Evolutionary conservation across 2,329 filamentous ascomycete species (phyloP), one percentile per base, ranked within the genome.

Genomic region (Trichoderma aggressivum): DNA sequence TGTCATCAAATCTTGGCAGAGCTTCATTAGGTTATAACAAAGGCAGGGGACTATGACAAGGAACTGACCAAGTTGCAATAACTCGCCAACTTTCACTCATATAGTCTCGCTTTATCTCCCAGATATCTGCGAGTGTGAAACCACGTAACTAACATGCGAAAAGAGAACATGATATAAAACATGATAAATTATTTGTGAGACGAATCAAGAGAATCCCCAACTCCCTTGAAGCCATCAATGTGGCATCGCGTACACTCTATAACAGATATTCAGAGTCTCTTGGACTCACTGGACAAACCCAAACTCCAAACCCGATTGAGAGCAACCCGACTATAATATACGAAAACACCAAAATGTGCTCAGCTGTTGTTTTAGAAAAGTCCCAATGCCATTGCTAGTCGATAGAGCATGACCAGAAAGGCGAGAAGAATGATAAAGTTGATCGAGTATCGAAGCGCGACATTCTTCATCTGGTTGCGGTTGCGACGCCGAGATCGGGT

Each of bases 401-500:
- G 56, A 36, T 50, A 61, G 39, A 59, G 32, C 39, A 58, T 8
- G 1, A 61, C 6, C 5, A 32, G 2, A n/a, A 34, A 56, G 5
- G 72, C 47, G 1, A 78, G 12, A 18, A 63, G 24, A 1, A 77
- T 24, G 21, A 71, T 5, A 10, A 77, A 66, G 32, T 72, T 74
- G 62, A 74, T 64, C 12, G 76, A 43, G 64, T 76, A 78, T 21
- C 78, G 75, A 1, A 80, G 72, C 8, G 75, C 72, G 16, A 80
- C 78, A 70, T 80, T 81, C 75, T 79, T 77, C 75, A 79, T 78
- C 74, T 81, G 80, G 72, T 78, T 77, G 58, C 76, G 76, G 76
- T 81, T 80, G 39, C 79, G 75, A 32, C 76, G 75, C 39, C 78
- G 76, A 30, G 78, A 79, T 39, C 78, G 77, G 5, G 73, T 71